Conservation (phyloP, 345 rosid species). For the Boechera divaricarpa region DNA sequence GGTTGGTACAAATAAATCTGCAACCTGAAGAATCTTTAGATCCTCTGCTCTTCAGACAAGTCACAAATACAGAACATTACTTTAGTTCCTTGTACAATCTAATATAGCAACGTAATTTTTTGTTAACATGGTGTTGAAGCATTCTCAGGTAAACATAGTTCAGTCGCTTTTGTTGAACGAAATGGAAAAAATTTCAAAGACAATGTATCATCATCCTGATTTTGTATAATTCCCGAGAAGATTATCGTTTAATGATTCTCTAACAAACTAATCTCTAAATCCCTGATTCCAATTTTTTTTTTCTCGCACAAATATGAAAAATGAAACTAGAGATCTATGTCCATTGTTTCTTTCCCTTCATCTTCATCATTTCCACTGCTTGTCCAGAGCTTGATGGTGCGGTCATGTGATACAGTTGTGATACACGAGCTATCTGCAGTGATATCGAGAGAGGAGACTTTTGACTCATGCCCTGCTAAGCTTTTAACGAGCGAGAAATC, state of each 20-base stretch:
- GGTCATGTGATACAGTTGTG: conserved; percentile 75
- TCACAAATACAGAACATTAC: conserved; percentile 10
- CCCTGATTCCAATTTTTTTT: background rate
- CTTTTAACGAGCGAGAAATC: conserved; percentile 87
- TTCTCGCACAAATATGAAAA: background rate
- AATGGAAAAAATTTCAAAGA: conserved; percentile 29
- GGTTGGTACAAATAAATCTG: conserved; percentile 87
- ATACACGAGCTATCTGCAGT: conserved; percentile 64
- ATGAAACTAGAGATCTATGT: conserved; percentile 48
- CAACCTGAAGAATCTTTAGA: conserved; percentile 8
- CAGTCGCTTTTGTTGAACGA: conserved; percentile 12
- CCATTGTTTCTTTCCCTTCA: conserved; percentile 55
- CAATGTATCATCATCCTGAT: conserved; percentile 17
- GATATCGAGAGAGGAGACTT: conserved; percentile 74
- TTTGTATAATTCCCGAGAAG: background rate
- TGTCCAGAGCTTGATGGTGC: conserved; percentile 78
- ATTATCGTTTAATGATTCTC: conserved; percentile 13
- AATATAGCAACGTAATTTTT: background rate
- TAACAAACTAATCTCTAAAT: conserved; percentile 13
- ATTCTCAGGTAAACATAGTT: background rate
- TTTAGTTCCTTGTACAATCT: conserved; percentile 35
- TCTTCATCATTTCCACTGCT: conserved; percentile 48
- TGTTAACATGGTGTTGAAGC: background rate
- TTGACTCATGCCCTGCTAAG: conserved; percentile 83
- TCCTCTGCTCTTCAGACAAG: conserved; percentile 11